phyloP scores from a whole-genome alignment of 1,284 basidiomycete species.

The Malassezia nana region DNA sequence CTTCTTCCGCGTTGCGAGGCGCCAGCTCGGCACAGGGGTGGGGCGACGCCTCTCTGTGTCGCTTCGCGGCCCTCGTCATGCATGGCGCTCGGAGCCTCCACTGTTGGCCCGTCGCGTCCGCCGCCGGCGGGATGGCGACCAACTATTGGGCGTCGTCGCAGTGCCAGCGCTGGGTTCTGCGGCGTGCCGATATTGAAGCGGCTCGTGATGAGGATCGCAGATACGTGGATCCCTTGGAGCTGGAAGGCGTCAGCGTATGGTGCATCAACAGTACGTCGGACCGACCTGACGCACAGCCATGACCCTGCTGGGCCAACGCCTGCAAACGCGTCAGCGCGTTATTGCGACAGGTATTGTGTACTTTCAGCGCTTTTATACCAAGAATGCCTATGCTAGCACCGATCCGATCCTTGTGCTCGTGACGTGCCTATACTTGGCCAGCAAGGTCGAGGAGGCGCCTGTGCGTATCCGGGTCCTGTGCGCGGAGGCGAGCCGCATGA shows the following conservation, averaged over 20 bases:
- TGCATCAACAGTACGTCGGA: constrained; percentile 30
- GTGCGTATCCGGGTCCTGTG: constrained; percentile 84
- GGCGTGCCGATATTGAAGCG: constrained; percentile 27
- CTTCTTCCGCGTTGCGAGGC: neutral
- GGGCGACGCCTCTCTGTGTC: neutral
- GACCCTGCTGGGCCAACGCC: constrained; percentile 72
- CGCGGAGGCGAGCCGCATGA: constrained; percentile 59
- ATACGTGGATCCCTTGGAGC: constrained; percentile 30
- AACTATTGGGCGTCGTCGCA: constrained; percentile 19
- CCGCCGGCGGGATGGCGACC: constrained; percentile 11
- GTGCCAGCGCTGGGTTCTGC: constrained; percentile 40
- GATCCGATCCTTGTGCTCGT: constrained; percentile 85
- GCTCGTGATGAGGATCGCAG: constrained; percentile 33
- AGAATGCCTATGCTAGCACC: constrained; percentile 66
- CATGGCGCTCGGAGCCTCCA: neutral
- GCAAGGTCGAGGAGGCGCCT: constrained; percentile 91
- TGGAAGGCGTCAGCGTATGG: constrained; percentile 38
- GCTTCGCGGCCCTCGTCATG: neutral
- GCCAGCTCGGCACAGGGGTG: neutral
- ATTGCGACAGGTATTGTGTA: constrained; percentile 87
- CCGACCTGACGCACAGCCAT: constrained; percentile 50
- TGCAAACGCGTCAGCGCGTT: constrained; percentile 73
- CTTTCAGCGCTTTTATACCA: constrained; percentile 76
- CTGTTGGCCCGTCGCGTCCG: neutral
- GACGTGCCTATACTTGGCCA: constrained; percentile 87